Evolutionary conservation across 2,329 filamentous ascomycete species (phyloP).

Genomic region (Metarhizium robertsii): DNA sequence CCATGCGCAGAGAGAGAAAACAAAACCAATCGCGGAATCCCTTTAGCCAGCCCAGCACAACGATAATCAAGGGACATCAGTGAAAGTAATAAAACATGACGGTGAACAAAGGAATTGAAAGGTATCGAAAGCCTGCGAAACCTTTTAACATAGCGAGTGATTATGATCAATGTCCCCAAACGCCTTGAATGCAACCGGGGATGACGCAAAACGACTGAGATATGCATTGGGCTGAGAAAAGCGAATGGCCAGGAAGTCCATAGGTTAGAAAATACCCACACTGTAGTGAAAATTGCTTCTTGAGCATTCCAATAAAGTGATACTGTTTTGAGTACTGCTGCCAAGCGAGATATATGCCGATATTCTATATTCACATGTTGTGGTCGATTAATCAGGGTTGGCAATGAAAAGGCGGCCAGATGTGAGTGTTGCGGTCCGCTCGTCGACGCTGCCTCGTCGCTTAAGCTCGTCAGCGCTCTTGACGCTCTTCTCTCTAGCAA

Average conservation of each 20-base stretch:
- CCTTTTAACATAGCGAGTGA: conserved; percentile 11
- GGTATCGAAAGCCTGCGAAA: conserved; percentile 17
- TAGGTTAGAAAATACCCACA: background rate
- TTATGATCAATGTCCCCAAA: conserved; percentile 10
- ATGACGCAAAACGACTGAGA: background rate
- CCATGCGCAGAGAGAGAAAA: background rate
- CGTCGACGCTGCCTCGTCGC: conserved; percentile 74
- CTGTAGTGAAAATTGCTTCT: background rate
- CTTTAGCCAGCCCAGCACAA: background rate
- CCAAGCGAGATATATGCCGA: background rate
- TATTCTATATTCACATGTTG: background rate
- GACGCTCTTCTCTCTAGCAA: conserved; percentile 55
- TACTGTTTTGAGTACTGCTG: background rate
- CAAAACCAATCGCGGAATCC: background rate
- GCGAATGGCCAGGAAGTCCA: background rate
- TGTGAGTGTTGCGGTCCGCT: conserved; percentile 67
- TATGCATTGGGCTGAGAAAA: too few species aligned
- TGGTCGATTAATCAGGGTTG: conserved; percentile 56
- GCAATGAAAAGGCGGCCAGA: conserved; percentile 72
- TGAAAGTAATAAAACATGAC: conserved; percentile 2
- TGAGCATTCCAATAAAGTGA: background rate
- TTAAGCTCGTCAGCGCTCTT: conserved; percentile 63
- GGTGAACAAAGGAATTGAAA: conserved; percentile 4
- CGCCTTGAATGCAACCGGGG: conserved; percentile 10
- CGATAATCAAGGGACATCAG: background rate